phyloP scores from a whole-genome alignment of 352 stramenopile species.

The Phytophthora pini region DNA sequence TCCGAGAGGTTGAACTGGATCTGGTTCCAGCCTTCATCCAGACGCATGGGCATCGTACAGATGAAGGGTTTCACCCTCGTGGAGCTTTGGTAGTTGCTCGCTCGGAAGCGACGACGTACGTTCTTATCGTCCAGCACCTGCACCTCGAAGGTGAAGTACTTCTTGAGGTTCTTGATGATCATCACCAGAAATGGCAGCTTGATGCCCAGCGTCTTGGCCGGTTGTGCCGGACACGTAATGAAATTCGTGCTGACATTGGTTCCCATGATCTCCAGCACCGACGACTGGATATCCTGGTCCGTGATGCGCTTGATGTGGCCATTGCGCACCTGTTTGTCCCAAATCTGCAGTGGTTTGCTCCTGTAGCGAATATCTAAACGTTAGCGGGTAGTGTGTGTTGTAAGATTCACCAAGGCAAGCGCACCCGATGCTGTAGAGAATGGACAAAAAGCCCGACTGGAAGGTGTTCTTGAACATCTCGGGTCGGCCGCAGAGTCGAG shows the following conservation, averaged over 20 bases:
- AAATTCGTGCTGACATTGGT: constrained; percentile 99
- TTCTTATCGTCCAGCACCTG: constrained; percentile 99
- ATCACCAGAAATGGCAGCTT: constrained; percentile 98
- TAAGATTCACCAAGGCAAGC: not conserved
- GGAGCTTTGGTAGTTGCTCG: constrained; percentile 97
- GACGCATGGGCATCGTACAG: constrained; percentile 98
- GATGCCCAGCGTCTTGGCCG: constrained; percentile 96
- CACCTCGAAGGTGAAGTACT: constrained; percentile 99
- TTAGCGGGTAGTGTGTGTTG: no score
- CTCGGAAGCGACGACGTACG: constrained; percentile 95
- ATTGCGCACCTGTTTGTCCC: constrained; percentile 98
- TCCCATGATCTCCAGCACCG: constrained; percentile 97
- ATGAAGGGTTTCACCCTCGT: constrained; percentile 99
- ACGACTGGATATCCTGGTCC: constrained; percentile 98
- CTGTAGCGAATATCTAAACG: constrained; percentile 31
- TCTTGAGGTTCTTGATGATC: constrained; percentile 99
- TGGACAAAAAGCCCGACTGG: constrained; percentile 97
- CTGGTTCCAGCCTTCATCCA: constrained; percentile 99
- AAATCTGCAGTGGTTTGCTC: constrained; percentile 98
- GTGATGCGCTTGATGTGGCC: constrained; percentile 99
- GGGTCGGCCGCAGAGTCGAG: not conserved
- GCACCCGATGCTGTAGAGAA: constrained; percentile 97
- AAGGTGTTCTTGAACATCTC: constrained; percentile 98
- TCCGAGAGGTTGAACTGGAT: constrained; percentile 99
- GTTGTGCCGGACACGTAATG: constrained; percentile 95